A percentile compares a stretch with the other conserved stretches of the same genome.
Conservation (phyloP, 1,284 basidiomycete species). For the Irpex sp. region DNA sequence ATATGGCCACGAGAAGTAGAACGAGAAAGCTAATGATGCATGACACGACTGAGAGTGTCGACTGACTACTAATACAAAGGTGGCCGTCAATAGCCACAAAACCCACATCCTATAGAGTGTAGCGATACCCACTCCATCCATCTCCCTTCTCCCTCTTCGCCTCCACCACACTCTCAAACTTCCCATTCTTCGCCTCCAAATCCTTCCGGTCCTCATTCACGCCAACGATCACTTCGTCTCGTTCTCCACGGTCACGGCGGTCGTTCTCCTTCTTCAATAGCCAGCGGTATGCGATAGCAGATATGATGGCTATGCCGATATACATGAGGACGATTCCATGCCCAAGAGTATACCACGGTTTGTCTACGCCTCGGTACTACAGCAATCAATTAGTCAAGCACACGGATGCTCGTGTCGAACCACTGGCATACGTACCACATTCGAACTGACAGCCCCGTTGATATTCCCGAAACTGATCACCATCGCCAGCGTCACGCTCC, state of each 20-base stretch:
- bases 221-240: conserved; percentile 42
- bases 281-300: conserved; percentile 33
- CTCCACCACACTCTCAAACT: conserved; percentile 24
- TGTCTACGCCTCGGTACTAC: conserved; percentile 21
- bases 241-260: conserved; percentile 40
- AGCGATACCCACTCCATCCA: conserved; percentile 36
- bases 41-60: background rate
- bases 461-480: conserved; percentile 41
- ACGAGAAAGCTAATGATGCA: background rate
- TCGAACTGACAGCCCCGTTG: conserved; percentile 43
- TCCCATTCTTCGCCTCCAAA: conserved; percentile 22
- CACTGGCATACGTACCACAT: conserved; percentile 37
- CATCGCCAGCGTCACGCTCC: conserved; percentile 40
- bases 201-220: conserved; percentile 26
- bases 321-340: conserved; percentile 49
- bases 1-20: background rate
- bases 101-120: conserved; percentile 23
- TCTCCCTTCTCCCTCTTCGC: conserved; percentile 37
- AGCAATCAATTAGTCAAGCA: background rate
- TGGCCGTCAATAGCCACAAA: background rate
- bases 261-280: conserved; percentile 40
- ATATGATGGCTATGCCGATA: conserved; percentile 43
- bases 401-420: background rate
- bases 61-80: background rate
- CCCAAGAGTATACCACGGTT: conserved; percentile 47